These are phyloP conservation scores for Cryptococcus sp. DNA, from an alignment of 1,284 basidiomycete genomes.

Conservation along the genomic window DNA sequence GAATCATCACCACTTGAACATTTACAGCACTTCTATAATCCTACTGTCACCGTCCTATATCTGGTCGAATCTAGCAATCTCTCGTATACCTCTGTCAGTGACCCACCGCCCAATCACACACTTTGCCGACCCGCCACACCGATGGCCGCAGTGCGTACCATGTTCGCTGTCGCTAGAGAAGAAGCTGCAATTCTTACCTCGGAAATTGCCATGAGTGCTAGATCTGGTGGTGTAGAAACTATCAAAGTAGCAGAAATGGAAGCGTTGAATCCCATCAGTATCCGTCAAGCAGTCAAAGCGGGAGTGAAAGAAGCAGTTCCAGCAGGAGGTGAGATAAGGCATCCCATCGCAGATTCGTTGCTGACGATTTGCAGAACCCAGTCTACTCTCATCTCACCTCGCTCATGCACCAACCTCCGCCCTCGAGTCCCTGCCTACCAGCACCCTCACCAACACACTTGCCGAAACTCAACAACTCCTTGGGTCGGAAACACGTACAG, in stretches of 20 bases:
- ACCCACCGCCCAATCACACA: too few relatives aligned
- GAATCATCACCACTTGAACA: too few relatives aligned
- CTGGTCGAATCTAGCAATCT: too few relatives aligned
- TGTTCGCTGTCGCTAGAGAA: conserved; percentile 37
- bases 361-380: conserved; percentile 10
- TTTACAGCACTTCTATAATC: too few relatives aligned
- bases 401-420: conserved; percentile 3
- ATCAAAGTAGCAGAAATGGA: conserved; percentile 15
- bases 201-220: conserved; percentile 22
- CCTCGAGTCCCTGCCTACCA: not conserved
- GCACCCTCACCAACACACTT: not conserved
- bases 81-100: too few relatives aligned
- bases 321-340: not conserved
- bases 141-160: conserved; percentile 34
- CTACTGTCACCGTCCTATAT: too few relatives aligned
- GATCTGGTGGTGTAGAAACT: conserved; percentile 14
- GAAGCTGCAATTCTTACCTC: conserved; percentile 30
- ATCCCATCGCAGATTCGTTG: not conserved
- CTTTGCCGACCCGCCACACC: not conserved
- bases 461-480: not conserved
- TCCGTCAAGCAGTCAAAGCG: conserved; percentile 32
- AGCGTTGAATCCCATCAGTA: conserved; percentile 29
- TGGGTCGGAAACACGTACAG: conserved; percentile 1
- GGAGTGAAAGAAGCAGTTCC: conserved; percentile 17
- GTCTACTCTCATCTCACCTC: conserved; percentile 10